A percentile compares a stretch with the other conserved stretches of the same genome.
These are phyloP conservation scores for Arctium minus DNA, from an alignment of 129 eudicot species.

Conservation along the genomic window DNA sequence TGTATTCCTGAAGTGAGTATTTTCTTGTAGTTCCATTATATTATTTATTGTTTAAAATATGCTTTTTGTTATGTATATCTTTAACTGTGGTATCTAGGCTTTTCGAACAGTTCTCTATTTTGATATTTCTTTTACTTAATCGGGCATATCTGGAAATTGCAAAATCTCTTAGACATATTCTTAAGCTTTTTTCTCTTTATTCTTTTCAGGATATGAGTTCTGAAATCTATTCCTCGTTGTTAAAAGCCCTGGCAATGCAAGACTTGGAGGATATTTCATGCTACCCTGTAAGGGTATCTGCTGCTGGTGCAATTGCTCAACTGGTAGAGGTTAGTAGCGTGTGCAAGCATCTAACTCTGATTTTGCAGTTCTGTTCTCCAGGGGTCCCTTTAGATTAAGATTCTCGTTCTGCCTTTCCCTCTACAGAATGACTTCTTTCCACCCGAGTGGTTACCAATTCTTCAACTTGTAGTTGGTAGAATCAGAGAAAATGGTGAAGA, in stretches of 20 bases:
- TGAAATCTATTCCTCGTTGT: slow-evolving; percentile 53
- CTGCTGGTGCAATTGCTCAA: slow-evolving; percentile 74
- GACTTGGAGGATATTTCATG: slow-evolving; percentile 50
- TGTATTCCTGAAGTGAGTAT: slow-evolving; percentile 59
- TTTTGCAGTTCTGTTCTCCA: neutral
- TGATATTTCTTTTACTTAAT: neutral
- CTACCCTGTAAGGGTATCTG: slow-evolving; percentile 67
- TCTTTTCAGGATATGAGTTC: slow-evolving; percentile 58
- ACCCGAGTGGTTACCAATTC: slow-evolving; percentile 72
- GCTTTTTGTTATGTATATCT: neutral
- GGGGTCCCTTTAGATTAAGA: neutral
- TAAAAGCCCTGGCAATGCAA: slow-evolving; percentile 53
- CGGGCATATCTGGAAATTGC: neutral
- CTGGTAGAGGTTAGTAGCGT: slow-evolving; percentile 57
- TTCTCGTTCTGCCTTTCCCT: neutral
- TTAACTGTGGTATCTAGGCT: neutral
- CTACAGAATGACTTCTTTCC: slow-evolving; percentile 71
- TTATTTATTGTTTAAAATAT: slow-evolving; percentile 11
- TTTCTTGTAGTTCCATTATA: neutral
- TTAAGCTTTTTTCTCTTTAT: neutral
- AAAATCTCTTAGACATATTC: neutral
- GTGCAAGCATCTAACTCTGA: neutral
- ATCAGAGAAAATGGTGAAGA: slow-evolving; percentile 55
- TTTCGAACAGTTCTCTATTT: neutral
- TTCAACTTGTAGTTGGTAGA: slow-evolving; percentile 58